These are phyloP conservation scores for Coemansia sp. DNA, from an alignment of 192 early-diverging fungal genomes.

Conservation along the genomic window DNA sequence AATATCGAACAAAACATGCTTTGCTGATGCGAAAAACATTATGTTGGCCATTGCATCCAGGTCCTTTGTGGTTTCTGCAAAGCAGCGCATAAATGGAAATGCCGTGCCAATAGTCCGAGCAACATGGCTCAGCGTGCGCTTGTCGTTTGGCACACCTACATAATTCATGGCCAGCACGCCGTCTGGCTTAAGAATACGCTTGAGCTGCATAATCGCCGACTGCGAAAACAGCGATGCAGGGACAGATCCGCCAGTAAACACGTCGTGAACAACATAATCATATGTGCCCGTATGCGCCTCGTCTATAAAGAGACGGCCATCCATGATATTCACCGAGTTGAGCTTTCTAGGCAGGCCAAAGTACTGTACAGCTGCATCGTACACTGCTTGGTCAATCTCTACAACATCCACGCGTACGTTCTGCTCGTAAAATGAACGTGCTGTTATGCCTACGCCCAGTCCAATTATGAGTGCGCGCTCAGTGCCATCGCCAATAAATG, in stretches of 20 bases:
- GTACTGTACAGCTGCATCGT: slow-evolving; percentile 62
- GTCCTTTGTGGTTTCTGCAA: slow-evolving; percentile 57
- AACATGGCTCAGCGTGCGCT: slow-evolving; percentile 59
- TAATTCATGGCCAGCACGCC: slow-evolving; percentile 87
- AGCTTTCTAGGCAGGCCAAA: slow-evolving; percentile 62
- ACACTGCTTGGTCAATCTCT: slow-evolving; percentile 79
- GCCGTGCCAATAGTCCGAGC: slow-evolving; percentile 62
- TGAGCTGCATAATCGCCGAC: slow-evolving; percentile 64
- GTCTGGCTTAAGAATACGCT: slow-evolving; percentile 65
- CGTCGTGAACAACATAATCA: slow-evolving; percentile 87
- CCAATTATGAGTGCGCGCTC: slow-evolving; percentile 63
- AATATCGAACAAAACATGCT: slow-evolving; percentile 51
- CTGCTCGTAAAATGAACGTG: slow-evolving; percentile 60
- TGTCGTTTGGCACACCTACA: slow-evolving; percentile 60
- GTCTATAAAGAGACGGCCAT: slow-evolving; percentile 76
- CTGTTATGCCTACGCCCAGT: slow-evolving; percentile 77
- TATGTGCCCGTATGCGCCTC: slow-evolving; percentile 55
- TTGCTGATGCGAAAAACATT: slow-evolving; percentile 62
- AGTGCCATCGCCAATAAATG: slow-evolving; percentile 14
- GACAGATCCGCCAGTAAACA: slow-evolving; percentile 89
- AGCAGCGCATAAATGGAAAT: slow-evolving; percentile 67
- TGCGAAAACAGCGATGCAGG: slow-evolving; percentile 69
- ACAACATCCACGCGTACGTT: slow-evolving; percentile 73
- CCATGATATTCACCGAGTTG: slow-evolving; percentile 61
- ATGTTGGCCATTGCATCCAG: slow-evolving; percentile 59